Conservation (phyloP, 2,329 filamentous ascomycete genomes). For the Aspergillus sp. region DNA sequence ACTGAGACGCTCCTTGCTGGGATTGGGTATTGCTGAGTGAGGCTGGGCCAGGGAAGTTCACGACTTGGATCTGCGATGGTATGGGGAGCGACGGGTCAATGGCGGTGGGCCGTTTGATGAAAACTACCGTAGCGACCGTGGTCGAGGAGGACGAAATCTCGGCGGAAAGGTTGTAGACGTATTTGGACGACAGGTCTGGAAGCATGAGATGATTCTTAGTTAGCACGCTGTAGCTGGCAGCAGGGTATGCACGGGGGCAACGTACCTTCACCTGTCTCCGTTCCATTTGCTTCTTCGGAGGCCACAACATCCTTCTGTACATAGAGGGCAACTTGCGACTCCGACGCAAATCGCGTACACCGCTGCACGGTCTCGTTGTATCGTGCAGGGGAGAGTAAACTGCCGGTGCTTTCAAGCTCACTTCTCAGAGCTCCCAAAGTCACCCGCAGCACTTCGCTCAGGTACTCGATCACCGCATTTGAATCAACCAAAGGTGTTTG, state of each 20-base stretch:
- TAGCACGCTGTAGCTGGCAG: not conserved
- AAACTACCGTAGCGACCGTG: constrained; percentile 82
- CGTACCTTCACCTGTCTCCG: constrained; percentile 45
- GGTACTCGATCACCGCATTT: constrained; percentile 69
- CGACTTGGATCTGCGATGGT: constrained; percentile 85
- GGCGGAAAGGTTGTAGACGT: constrained; percentile 76
- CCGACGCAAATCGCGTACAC: constrained; percentile 85
- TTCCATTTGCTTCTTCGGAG: constrained; percentile 50
- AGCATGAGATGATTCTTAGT: not conserved
- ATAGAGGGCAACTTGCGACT: constrained; percentile 85
- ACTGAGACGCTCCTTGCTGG: constrained; percentile 71
- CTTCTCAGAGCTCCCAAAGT: constrained; percentile 72
- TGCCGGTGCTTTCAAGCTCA: constrained; percentile 79
- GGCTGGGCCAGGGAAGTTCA: constrained; percentile 83
- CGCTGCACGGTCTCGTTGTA: constrained; percentile 80
- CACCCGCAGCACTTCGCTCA: constrained; percentile 69
- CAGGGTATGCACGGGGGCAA: constrained; percentile 3
- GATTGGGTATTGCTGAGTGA: constrained; percentile 66
- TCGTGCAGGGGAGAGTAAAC: constrained; percentile 72
- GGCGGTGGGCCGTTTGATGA: constrained; percentile 85
- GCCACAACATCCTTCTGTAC: constrained; percentile 74
- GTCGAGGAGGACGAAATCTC: constrained; percentile 75
- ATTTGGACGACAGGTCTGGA: constrained; percentile 44
- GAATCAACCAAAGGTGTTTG: constrained; percentile 58
- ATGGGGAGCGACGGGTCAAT: constrained; percentile 83